A percentile compares a stretch with the other conserved stretches of the same genome.
phyloP scores from a whole-genome alignment of 768 basidiomycete genomes.

The Xerocomus brunneocitrinus region DNA sequence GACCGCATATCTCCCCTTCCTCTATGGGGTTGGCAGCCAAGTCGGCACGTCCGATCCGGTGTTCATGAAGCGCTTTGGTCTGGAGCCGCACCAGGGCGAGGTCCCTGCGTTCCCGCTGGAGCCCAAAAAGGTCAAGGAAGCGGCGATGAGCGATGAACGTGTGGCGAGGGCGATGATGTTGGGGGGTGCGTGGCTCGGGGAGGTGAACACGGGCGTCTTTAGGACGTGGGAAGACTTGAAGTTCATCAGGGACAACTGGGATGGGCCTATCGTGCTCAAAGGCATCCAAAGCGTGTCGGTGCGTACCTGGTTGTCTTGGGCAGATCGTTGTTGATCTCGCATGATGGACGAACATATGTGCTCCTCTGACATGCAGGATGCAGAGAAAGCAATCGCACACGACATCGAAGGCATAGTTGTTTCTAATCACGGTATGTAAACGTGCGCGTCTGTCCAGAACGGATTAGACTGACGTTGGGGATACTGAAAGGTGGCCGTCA shows the following conservation, averaged over 20 bases:
- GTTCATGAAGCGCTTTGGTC: constrained; percentile 60
- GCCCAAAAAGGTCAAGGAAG: constrained; percentile 39
- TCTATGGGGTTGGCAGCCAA: constrained; percentile 60
- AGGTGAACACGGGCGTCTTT: constrained; percentile 59
- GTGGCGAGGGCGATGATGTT: constrained; percentile 37
- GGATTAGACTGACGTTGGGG: background rate
- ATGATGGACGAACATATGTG: background rate
- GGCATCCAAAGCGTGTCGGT: constrained; percentile 67
- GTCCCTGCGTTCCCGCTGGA: constrained; percentile 57
- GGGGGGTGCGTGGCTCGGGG: constrained; percentile 59
- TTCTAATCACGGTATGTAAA: constrained; percentile 35
- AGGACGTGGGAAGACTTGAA: constrained; percentile 68
- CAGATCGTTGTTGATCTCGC: background rate
- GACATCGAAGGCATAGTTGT: constrained; percentile 45
- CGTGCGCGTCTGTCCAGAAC: background rate
- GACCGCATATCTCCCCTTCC: constrained; percentile 60
- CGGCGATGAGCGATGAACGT: constrained; percentile 46
- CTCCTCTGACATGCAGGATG: constrained; percentile 34
- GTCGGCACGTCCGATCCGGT: constrained; percentile 71
- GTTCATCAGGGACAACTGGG: constrained; percentile 69
- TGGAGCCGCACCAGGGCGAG: constrained; percentile 38
- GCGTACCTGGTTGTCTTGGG: constrained; percentile 12
- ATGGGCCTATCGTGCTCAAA: constrained; percentile 72
- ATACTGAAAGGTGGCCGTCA: constrained; percentile 58
- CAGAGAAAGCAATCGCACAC: constrained; percentile 42